Evolutionary conservation across 371 early-diverging fungal species (phyloP), one percentile per base, ranked within the genome.

Genomic region (Rhizoclosmatium hyalinum): DNA sequence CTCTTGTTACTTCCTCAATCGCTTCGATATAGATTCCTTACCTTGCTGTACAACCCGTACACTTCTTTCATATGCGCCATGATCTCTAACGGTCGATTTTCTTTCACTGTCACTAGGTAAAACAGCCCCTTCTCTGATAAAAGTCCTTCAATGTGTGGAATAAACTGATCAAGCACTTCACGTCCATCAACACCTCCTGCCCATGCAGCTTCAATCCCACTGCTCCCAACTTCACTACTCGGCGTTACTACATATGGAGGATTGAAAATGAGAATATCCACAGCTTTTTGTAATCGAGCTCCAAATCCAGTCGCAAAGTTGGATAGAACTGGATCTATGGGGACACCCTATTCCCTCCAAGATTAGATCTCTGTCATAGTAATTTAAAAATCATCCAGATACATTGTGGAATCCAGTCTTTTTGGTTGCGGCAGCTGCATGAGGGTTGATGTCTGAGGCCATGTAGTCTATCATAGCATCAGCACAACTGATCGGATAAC

Each of bases 111-210:
- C 5, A 99, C 89, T 70, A 99, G 77, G 77, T 98, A 99, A 72
- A 95, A 94, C 19, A 90, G 83, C 0, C 95, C 96, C 3, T 81
- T 77, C 2, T 86, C 80, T 2, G 94, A 91, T 55, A 97, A 81
- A 44, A 95, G 76, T 81, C 90, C 91, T 76, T 84, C 77, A n/a
- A 96, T 82, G 47, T 82, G 79, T 0, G 94, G 94, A 21, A 98
- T 78, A 61, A 95, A 81, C 64, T 80, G 77, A 83, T 98, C 95
- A 68, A 97, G 93, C 3, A 99, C 96, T 72, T 93, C 91, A 46
- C 98, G 85, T 10, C 99, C 99, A 73, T 93, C 89, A 14, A 90
- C 84, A 2, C 98, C 99, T 10, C 99, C 99, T 0, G 97, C 98
- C 96, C 96, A 97, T 0, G 94, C 85, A 0, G 95, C 94, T 53